These are phyloP conservation scores for Aurantiochytrium sp. DNA, from an alignment of 108 stramenopile species.

Conservation along the genomic window DNA sequence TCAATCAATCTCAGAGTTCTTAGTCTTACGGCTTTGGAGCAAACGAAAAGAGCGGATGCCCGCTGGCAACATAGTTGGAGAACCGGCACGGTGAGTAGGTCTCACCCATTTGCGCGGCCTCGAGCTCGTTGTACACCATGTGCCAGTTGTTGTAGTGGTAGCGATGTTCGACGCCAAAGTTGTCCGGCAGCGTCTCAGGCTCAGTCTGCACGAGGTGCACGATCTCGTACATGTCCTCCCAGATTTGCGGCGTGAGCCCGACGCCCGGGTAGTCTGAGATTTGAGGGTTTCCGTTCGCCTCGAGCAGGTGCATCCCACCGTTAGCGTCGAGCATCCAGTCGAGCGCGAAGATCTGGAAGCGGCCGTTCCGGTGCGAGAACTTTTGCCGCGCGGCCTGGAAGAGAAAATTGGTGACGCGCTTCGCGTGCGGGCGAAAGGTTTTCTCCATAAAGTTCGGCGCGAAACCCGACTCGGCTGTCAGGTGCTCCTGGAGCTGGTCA, in stretches of 20 bases:
- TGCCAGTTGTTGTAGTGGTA: slow-evolving; percentile 14
- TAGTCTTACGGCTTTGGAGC: background rate
- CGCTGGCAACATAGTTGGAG: background rate
- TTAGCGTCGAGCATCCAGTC: slow-evolving; percentile 25
- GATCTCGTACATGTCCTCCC: background rate
- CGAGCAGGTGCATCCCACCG: background rate
- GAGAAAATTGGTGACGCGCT: background rate
- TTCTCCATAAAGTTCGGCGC: background rate
- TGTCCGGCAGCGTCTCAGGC: background rate
- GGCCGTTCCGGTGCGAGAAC: background rate
- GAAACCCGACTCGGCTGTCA: background rate
- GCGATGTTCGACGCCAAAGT: background rate
- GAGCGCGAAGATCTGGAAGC: slow-evolving; percentile 15
- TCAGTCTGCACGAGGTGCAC: background rate
- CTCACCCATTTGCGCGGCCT: background rate
- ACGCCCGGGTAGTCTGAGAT: background rate
- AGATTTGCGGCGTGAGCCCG: slow-evolving; percentile 1
- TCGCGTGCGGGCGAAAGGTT: slow-evolving; percentile 8
- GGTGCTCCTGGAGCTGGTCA: background rate
- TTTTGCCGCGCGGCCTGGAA: background rate
- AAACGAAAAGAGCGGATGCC: slow-evolving; percentile 1
- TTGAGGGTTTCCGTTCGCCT: slow-evolving; percentile 23
- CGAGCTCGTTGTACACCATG: slow-evolving; percentile 30
- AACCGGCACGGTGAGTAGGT: background rate
- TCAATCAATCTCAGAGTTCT: too few species aligned